Percentiles rank a stretch among this genome's conserved stretches.
Conservation (phyloP, 163 green algal genomes). For the Prototheca cutis region DNA sequence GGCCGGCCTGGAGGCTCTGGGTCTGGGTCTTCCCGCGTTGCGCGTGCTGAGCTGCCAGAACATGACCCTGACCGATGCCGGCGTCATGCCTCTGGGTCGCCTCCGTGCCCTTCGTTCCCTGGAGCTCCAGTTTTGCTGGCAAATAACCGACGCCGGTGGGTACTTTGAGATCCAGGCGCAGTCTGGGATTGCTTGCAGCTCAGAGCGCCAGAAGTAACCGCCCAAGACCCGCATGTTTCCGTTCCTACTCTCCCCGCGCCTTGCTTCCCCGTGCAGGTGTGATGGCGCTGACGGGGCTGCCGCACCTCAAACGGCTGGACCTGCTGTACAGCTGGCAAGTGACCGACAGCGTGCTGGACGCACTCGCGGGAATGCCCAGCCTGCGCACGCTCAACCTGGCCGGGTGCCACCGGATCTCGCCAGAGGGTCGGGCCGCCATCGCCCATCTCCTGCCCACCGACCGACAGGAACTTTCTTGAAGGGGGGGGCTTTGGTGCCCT, state of each 20-base stretch:
- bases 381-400: constrained; percentile 36
- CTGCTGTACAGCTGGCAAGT: constrained; percentile 35
- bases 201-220: no score
- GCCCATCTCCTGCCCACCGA: constrained; percentile 20
- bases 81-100: constrained; percentile 11
- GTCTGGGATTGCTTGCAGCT: no score
- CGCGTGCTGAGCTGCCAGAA: constrained; percentile 11
- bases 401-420: constrained; percentile 37
- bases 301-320: constrained; percentile 22
- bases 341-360: constrained; percentile 24
- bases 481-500: no score
- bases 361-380: constrained; percentile 19
- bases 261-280: no score
- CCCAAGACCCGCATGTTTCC: no score
- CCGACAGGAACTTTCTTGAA: background rate
- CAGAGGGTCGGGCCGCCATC: constrained; percentile 18
- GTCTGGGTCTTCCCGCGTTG: background rate
- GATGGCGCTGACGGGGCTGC: constrained; percentile 10
- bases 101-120: constrained; percentile 25
- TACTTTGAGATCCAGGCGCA: background rate
- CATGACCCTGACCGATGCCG: constrained; percentile 23
- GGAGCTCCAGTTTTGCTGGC: constrained; percentile 36
- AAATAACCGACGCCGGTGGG: constrained; percentile 19
- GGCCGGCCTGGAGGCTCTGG: background rate
- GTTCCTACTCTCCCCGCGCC: no score